Evolutionary conservation across 2,329 filamentous ascomycete species (phyloP).

Genomic region (Sporothrix luriei): DNA sequence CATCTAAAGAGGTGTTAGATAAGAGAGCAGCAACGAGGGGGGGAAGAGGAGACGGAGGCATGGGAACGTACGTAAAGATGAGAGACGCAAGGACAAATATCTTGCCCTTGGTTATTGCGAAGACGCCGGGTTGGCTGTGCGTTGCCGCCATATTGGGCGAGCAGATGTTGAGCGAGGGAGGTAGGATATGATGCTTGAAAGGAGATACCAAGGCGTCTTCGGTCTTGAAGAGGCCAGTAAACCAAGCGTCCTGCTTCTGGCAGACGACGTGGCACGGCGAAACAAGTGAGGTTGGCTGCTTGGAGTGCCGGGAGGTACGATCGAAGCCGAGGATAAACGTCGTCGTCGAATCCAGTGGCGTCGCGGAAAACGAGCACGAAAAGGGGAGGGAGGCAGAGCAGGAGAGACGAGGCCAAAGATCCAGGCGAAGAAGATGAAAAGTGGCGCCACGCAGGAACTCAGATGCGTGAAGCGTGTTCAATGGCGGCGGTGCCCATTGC

Average conservation of each 20-base stretch:
- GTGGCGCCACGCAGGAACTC: not conserved
- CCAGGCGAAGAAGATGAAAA: not conserved
- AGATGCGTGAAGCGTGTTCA: not conserved
- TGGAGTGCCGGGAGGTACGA: not conserved
- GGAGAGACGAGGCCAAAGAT: not conserved
- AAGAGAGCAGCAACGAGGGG: too few relatives aligned
- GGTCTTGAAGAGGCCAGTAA: not conserved
- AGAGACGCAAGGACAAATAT: conserved; percentile 45
- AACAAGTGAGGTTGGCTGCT: not conserved
- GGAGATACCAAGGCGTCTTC: not conserved
- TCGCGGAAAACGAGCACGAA: conserved; percentile 1
- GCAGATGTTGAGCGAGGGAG: not conserved
- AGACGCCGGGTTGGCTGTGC: conserved; percentile 36
- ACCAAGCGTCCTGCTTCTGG: not conserved
- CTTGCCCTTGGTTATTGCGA: conserved; percentile 44
- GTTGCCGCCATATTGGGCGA: conserved; percentile 32
- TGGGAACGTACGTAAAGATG: conserved; percentile 45
- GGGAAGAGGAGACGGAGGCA: too few relatives aligned
- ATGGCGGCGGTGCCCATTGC: conserved; percentile 28
- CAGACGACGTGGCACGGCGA: not conserved
- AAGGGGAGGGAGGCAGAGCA: not conserved
- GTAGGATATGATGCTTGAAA: conserved; percentile 24
- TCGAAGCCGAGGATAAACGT: not conserved
- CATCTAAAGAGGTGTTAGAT: conserved; percentile 45
- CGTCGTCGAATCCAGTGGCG: not conserved